These are phyloP conservation scores for Annona cherimola DNA, from an alignment of 164 flowering plant genomes.

Conservation along the genomic window DNA sequence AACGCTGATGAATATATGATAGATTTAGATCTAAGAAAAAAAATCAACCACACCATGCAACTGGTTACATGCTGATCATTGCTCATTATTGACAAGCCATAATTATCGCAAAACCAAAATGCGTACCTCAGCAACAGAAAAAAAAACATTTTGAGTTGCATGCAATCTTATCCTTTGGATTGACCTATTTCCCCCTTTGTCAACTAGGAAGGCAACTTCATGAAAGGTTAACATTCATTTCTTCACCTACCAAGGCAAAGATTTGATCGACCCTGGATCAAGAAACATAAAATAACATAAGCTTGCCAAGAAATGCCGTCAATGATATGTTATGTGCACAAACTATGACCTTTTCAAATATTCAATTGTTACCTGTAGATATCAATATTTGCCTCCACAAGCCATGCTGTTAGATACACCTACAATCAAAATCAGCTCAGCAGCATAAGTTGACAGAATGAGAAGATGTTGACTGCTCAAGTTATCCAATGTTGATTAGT, in stretches of 20 bases:
- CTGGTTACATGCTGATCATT: no score
- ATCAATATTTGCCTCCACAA: slow-evolving; percentile 61
- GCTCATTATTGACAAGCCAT: no score
- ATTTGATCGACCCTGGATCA: slow-evolving; percentile 48
- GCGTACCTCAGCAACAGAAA: no score
- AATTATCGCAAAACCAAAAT: no score
- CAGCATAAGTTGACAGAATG: neutral
- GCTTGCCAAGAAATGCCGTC: neutral
- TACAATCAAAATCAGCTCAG: slow-evolving; percentile 21
- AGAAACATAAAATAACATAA: neutral
- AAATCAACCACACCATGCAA: no score
- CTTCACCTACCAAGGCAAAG: slow-evolving; percentile 43
- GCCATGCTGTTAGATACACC: slow-evolving; percentile 76
- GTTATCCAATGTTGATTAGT: neutral
- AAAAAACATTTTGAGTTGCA: no score
- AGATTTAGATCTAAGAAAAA: no score
- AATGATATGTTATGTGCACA: no score
- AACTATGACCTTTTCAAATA: neutral
- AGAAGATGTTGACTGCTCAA: neutral
- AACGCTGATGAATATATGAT: no score
- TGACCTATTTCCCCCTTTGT: neutral
- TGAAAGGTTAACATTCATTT: slow-evolving; percentile 45
- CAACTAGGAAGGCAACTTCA: slow-evolving; percentile 8
- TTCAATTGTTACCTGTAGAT: slow-evolving; percentile 35
- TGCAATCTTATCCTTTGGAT: no score